Conservation (phyloP, 768 basidiomycete genomes). For the Suillus subalutaceus region DNA sequence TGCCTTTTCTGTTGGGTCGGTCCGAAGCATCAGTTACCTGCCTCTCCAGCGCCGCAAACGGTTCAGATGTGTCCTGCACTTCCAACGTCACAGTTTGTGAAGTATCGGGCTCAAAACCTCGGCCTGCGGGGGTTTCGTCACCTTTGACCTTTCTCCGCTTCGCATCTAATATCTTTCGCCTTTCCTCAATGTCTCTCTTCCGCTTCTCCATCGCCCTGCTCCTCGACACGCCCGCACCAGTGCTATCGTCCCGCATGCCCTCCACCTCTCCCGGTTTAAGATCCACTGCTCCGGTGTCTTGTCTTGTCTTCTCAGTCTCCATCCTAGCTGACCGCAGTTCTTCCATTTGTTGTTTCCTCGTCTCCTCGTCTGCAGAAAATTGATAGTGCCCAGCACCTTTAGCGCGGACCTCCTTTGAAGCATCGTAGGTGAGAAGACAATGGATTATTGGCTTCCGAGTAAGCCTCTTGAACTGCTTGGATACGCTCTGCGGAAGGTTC, state of each 20-base stretch:
- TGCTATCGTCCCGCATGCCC: constrained; percentile 59
- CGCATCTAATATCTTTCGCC: constrained; percentile 59
- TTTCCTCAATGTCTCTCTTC: constrained; percentile 73
- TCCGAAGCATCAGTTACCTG: constrained; percentile 20
- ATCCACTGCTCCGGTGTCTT: constrained; percentile 63
- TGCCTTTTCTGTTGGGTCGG: constrained; percentile 29
- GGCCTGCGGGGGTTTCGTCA: constrained; percentile 1
- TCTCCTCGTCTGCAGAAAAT: constrained; percentile 86
- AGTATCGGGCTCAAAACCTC: not conserved
- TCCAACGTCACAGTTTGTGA: constrained; percentile 4
- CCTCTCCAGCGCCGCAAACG: constrained; percentile 54
- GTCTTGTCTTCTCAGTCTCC: constrained; percentile 69
- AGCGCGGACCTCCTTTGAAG: constrained; percentile 78
- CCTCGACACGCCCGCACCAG: constrained; percentile 26
- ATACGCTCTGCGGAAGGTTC: constrained; percentile 81
- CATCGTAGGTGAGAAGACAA: constrained; percentile 80
- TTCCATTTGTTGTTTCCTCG: constrained; percentile 79
- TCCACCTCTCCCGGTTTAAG: constrained; percentile 72
- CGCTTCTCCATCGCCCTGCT: constrained; percentile 68
- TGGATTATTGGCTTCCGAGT: constrained; percentile 70
- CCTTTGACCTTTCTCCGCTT: constrained; percentile 60
- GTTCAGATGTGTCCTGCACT: constrained; percentile 34
- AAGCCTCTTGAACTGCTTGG: constrained; percentile 70
- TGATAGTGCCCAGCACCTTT: constrained; percentile 93
- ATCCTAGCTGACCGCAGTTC: constrained; percentile 66